phyloP scores from a whole-genome alignment of 768 basidiomycete genomes.

The Leccinellum rugosiceps region DNA sequence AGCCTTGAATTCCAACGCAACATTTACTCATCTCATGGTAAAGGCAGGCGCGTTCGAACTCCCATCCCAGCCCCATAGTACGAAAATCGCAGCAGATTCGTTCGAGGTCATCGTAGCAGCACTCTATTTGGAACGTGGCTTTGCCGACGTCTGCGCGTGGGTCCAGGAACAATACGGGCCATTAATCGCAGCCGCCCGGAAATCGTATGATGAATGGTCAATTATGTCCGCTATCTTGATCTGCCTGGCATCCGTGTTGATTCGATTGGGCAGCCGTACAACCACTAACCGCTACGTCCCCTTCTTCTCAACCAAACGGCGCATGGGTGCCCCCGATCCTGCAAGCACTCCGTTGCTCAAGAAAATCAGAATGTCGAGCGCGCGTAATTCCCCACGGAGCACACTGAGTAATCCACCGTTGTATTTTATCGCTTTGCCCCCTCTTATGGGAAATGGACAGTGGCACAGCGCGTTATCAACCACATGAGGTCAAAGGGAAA shows the following conservation, averaged over 20 bases:
- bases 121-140: conserved; percentile 39
- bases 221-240: neutral
- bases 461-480: conserved; percentile 26
- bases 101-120: conserved; percentile 47
- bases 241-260: conserved; percentile 2
- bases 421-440: neutral
- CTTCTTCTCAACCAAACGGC: conserved; percentile 15
- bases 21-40: conserved; percentile 37
- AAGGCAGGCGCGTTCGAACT: conserved; percentile 31
- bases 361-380: conserved; percentile 18
- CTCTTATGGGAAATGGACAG: conserved; percentile 12
- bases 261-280: conserved; percentile 9
- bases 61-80: conserved; percentile 15
- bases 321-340: neutral
- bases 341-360: conserved; percentile 13
- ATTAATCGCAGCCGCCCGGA: conserved; percentile 32
- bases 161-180: conserved; percentile 37
- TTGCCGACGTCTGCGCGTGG: conserved; percentile 37
- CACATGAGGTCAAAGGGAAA: conserved; percentile 28
- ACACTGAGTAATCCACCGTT: conserved; percentile 18
- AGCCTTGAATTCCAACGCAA: conserved; percentile 33
- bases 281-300: neutral
- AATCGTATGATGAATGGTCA: conserved; percentile 28
- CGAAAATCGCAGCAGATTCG: conserved; percentile 44
- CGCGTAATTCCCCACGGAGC: conserved; percentile 13